Evolutionary conservation across 2,329 filamentous ascomycete species (phyloP), one percentile per base, ranked within the genome.

Genomic region (Pezicula rhizophila): DNA sequence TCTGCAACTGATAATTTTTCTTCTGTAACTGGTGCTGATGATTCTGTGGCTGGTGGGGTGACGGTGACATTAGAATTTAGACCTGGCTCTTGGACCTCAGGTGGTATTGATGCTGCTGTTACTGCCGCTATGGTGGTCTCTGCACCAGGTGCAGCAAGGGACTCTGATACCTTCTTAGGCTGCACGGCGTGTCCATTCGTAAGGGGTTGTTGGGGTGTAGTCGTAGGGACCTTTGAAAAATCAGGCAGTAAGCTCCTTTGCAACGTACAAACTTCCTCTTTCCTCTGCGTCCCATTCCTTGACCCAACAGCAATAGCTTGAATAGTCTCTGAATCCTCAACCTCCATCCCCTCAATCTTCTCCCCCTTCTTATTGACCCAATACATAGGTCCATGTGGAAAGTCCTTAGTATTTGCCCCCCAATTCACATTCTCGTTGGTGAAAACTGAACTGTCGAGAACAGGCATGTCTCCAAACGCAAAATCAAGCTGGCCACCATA

Each of bases 401-500:
- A 82, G 2, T 65, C 65, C n/a, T 64, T 70, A 59, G 73, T 58
- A 4, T 73, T 77, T 39, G 73, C 71, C 58, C 78, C 74, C 75
- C 78, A 84, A 11, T 65, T 59, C 17, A 77, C 61, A 35, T 74
- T 63, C 17, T 73, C 71, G 37, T 72, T 66, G 64, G 80, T 76
- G 3, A 15, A 25, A 14, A 15, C 40, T 28, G 68, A 65, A 1
- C 79, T 78, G 57, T 96, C 91, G n/a, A 91, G 69, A 45, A 80
- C 77, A 6, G 87, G 84, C 67, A 84, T 73, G 52, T 88, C 80
- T 47, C 89, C 89, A 70, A 87, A 96, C 44, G 78, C 70, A 71
- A 87, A 96, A 20, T 95, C 85, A 8, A 96, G 78, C 55, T 89
- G 78, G 40, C 92, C 92, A 52, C 92, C 92, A 64, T 96, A 97